Base-by-base conservation (phyloP, 345 rosid species). In the Bretschneidera sinensis region DNA sequence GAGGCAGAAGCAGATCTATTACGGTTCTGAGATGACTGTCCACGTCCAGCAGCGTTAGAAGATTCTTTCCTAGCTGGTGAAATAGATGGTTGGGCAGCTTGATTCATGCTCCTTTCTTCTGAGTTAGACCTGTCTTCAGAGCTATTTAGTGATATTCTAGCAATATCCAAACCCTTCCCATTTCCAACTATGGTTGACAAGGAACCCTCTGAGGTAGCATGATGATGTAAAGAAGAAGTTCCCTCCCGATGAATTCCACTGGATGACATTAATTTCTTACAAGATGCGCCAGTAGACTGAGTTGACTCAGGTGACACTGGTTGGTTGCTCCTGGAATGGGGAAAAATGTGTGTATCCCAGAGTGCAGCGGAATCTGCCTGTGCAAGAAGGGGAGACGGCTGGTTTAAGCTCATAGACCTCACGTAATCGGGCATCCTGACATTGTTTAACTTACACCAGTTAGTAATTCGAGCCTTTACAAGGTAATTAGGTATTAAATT, bases 401-500 rank as follows among this genome's bases (percentile, higher is more conserved):
- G 91, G 67, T 78, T 79, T 64, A 80, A 75, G 33, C 79, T 76
- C 56, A 65, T 62, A 24, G 87, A 72, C 68, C 80, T 84, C 48
- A 62, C 54, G 17, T 94, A 88, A 79, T 88, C 98, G 53, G 94
- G 94, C 57, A 91, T 72, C 80, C 77, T 86, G 55, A 95, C 96
- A 63, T 91, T 74, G 66, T 95, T 91, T 25, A 83, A 75, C 65
- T 95, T 97, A 51, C 98, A 95, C 99, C 99, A 95, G 70, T 78
- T 86, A 31, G 89, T 91, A 45, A 91, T 88, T 47, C 91, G 82
- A 50, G 98, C 99, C 81, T 88, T 95, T 18, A 91, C 96, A 15
- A 89, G 91, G 80, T 86, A 95, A 69, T 95, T 95, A n/a, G 98
- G 98, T 72, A 85, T 95, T 7, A 95, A 71, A 69, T 83, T 86